Base-by-base conservation (phyloP, 2,329 filamentous ascomycete species). In the Epichloe brachyelytri region DNA sequence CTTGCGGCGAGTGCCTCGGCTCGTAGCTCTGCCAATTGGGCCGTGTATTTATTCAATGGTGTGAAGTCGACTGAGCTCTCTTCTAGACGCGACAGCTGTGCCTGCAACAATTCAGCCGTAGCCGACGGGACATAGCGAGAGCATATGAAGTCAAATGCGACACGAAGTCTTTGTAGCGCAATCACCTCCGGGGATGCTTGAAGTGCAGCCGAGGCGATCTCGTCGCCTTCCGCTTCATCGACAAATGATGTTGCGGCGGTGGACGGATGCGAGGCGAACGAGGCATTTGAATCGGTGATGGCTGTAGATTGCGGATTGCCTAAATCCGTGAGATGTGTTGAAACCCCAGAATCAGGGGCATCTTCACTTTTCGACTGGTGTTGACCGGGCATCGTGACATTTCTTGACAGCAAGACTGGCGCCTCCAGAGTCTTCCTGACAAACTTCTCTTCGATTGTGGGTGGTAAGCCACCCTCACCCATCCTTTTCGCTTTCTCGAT, bases 361-460 rank as follows among this genome's bases (percentile, higher is more conserved):
- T 46, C 48, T n/a, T 54, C 54, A n/a, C 38, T 38, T 2, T 53
- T 47, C 1, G 52, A 49, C 14, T 51, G 50, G n/a, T 57, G 14
- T 10, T 57, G 56, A 43, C 20, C 3, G 15, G 49, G 45, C 46
- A 46, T 43, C 47, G 79, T 72, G 51, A 82, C 76, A 44, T 80
- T 75, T 60, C 76, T 83, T 40, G 89, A 73, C 34, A 79, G 79
- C 58, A 87, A 71, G 43, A 95, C 72, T 0, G 93, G 91, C 4
- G 82, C 78, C 58, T 93, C 86, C 5, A 98, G 72, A 2, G 78
- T 78, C 60, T 84, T 84, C 48, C 75, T 78, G 8, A 98, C 80
- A 58, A 95, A 94, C 41, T 80, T 83, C 45, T 93, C 86, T 63
- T 96, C 91, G 75, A 98, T 78, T 58, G 85, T 95, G 6, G 72